Evolutionary conservation across 2,329 filamentous ascomycete species (phyloP), one percentile per base, ranked within the genome.

Genomic region (Cladosporium cucumerinum): DNA sequence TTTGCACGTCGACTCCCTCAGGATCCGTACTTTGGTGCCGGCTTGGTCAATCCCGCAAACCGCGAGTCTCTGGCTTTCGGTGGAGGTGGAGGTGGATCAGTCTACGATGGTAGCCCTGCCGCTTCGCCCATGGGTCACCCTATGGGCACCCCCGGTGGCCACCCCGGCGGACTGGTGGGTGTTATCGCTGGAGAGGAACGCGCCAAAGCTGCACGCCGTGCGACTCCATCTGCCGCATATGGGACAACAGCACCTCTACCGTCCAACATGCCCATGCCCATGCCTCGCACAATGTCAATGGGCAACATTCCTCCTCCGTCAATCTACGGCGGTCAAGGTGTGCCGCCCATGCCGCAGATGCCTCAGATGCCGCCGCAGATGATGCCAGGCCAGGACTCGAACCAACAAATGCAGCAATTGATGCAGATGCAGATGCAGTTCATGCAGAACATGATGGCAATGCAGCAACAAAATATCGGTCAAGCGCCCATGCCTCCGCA

Each of bases 151-250:
- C 25, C 61, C 28, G 61, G 61, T 23, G 74, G 81, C 10, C 89
- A 89, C 18, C 89, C 90, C 0, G 92, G 91, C 49, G 93, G 93
- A 12, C 82, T 97, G 12, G 89, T 97, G 23, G 92, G 92, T 11
- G 91, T 97, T 10, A 97, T 97, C 78, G 91, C 91, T 36, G 90
- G 82, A 61, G 92, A 96, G 78, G 92, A 96, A 76, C 85, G 91
- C 57, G 89, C 89, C 48, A 85, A 89, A 69, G 92, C 92, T 32
- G 82, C 92, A 82, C 84, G 92, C 70, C 84, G 92, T 72, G 92
- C 91, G 36, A 95, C 89, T 72, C 91, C 92, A 3, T 90, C 89
- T 66, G 77, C 87, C 14, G 67, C 69, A 21, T 71, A 71, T 57
- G 70, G 72, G 25, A 61, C 61, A 2, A 68, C 70, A 52, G 51